Evolutionary conservation across 1,284 basidiomycete species (phyloP).

Genomic region (Tremellales sp.): DNA sequence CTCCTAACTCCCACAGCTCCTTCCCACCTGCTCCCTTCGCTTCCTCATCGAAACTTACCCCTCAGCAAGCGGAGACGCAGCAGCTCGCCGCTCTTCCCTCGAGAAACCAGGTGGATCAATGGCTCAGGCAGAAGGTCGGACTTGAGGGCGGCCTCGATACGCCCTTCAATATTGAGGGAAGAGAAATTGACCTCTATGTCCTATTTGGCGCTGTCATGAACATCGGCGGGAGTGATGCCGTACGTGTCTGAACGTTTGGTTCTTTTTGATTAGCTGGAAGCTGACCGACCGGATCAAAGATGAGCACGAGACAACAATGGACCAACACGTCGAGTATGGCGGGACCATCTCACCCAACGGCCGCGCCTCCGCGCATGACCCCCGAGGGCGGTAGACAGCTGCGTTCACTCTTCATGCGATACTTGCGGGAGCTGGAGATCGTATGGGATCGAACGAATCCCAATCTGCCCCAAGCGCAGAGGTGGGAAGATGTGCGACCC

Average conservation of each 20-base stretch:
- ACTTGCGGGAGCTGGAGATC: conserved; percentile 23
- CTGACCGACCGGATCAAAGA: too few species aligned
- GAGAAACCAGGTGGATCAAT: conserved; percentile 21
- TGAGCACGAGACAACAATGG: too few species aligned
- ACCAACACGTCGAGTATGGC: conserved; percentile 1
- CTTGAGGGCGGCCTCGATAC: conserved; percentile 19
- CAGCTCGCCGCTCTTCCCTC: conserved; percentile 17
- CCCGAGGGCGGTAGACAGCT: conserved; percentile 7
- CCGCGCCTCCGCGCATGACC: conserved; percentile 3
- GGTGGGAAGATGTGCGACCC: too few species aligned
- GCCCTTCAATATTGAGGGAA: conserved; percentile 15
- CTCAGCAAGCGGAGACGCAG: background rate
- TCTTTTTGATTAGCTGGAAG: too few species aligned
- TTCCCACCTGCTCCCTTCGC: background rate
- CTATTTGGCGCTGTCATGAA: conserved; percentile 20
- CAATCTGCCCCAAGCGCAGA: too few species aligned
- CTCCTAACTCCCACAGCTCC: background rate
- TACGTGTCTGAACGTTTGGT: too few species aligned
- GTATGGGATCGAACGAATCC: conserved; percentile 29
- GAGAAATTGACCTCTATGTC: conserved; percentile 20
- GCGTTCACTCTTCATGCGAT: conserved; percentile 14
- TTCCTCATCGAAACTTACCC: background rate
- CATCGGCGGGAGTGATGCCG: conserved; percentile 15
- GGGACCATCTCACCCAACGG: conserved; percentile 3
- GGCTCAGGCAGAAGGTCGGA: conserved; percentile 18